Base-by-base conservation (phyloP, 2,329 filamentous ascomycete species). In the Calonectria honghensis region DNA sequence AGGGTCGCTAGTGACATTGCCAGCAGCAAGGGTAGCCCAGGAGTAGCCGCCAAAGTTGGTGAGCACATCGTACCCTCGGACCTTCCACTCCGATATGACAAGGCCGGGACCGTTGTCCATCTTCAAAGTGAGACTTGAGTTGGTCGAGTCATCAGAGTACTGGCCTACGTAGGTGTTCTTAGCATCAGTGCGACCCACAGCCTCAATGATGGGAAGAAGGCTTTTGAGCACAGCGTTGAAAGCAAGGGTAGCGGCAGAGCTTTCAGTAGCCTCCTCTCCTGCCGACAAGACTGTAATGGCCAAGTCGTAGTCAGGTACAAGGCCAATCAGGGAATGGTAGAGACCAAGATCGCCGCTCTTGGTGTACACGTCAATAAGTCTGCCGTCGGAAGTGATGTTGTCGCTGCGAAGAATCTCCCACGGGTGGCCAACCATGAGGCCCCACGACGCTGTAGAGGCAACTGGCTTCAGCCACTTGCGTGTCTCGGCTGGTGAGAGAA, bases 251-350 rank as follows among this genome's bases (percentile, higher is more conserved):
- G 79, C 77, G 13, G 80, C 75, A 31, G 72, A 73, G 1, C 79
- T 52, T 0, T 65, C 35, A 3, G 75, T 57, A 0, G 81, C 83
- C 73, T 85, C 84, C 1, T 69, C 61, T 0, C 84, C 84, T 1
- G 83, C 85, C 0, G 82, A 82, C 64, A 90, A 77, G 14, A 89
- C 77, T 6, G 84, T 83, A 68, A 88, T 79, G 37, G 85, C 85
- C 9, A 89, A 74, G 61, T 86, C 85, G 76, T 89, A 89, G 75
- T 89, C 87, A 0, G 88, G 87, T 0, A 90, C 79, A 3, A 90
- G 78, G 24, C 82, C 84, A 0, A 88, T 76, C 3, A 82, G 76
- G 4, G 84, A 78, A 76, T 86, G 84, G 79, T 89, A 90, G 18
- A 79, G 70, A 20, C 85, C 85, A 3, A 88, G 74, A 70, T 86